Evolutionary conservation across 179 eudicot genomes (phyloP).

Genomic region (Actinidia chinensis): DNA sequence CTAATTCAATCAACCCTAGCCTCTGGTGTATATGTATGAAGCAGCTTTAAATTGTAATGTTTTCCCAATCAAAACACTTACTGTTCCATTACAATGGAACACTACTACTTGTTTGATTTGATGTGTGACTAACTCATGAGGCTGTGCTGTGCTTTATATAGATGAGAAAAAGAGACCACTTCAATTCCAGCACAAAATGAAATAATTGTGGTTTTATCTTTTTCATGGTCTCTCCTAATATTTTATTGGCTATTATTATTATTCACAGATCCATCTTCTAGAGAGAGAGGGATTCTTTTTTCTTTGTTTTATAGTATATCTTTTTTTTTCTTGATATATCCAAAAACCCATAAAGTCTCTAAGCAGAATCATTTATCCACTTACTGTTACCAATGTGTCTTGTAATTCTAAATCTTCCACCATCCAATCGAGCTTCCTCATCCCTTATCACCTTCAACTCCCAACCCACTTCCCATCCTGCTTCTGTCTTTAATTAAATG

Average conservation of each 20-base stretch:
- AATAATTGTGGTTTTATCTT: slow-evolving; percentile 14
- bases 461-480: background rate
- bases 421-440: background rate
- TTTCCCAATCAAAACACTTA: background rate
- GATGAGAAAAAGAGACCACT: background rate
- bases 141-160: slow-evolving; percentile 38
- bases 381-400: slow-evolving; percentile 3
- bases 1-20: background rate
- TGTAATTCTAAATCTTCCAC: background rate
- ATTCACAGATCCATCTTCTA: no score
- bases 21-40: background rate
- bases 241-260: background rate
- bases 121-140: slow-evolving; percentile 7
- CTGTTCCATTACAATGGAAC: slow-evolving; percentile 33
- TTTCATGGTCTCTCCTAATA: background rate
- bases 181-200: slow-evolving; percentile 2
- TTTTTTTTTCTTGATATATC: background rate
- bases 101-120: slow-evolving; percentile 26
- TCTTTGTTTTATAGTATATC: no score
- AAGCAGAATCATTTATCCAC: background rate
- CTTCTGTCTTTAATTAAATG: no score
- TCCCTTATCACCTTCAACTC: background rate
- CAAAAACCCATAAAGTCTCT: background rate
- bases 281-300: no score
- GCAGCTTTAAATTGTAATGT: background rate